Conservation (phyloP, 441 rosid genomes). For the Gossypium davidsonii region DNA sequence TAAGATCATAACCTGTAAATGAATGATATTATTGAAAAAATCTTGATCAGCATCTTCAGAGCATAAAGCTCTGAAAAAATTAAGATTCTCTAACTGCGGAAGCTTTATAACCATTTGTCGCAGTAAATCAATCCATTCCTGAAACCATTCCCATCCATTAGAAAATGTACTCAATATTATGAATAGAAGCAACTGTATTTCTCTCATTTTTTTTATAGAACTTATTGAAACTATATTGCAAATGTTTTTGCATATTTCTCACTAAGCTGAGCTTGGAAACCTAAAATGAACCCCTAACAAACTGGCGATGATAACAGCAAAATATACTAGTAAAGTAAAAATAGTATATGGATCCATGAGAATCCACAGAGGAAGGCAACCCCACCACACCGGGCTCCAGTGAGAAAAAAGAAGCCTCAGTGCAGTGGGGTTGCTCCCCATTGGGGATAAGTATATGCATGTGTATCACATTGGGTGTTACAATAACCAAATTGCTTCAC, state of each 20-base stretch:
- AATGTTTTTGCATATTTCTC: conserved; percentile 9
- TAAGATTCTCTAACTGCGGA: conserved; percentile 55
- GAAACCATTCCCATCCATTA: conserved; percentile 22
- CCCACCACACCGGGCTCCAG: background rate
- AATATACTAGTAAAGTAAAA: background rate
- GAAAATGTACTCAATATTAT: conserved; percentile 2
- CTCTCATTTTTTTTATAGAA: background rate
- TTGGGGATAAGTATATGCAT: background rate
- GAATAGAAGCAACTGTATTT: background rate
- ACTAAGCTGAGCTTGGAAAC: background rate
- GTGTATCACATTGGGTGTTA: background rate
- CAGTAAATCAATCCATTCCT: conserved; percentile 90
- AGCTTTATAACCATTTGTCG: conserved; percentile 76
- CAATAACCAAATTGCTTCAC: background rate
- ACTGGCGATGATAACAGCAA: background rate
- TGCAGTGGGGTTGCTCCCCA: background rate
- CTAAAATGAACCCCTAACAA: background rate
- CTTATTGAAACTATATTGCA: background rate
- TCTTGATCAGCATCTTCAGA: conserved; percentile 83
- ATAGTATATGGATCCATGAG: background rate
- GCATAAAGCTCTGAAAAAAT: conserved; percentile 56
- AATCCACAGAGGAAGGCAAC: background rate
- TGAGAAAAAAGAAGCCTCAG: background rate
- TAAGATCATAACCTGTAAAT: conserved; percentile 60
- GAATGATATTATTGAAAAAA: conserved; percentile 73